phyloP scores from a whole-genome alignment of 495 filamentous ascomycete genomes.

The Aspergillus funiculosus region DNA sequence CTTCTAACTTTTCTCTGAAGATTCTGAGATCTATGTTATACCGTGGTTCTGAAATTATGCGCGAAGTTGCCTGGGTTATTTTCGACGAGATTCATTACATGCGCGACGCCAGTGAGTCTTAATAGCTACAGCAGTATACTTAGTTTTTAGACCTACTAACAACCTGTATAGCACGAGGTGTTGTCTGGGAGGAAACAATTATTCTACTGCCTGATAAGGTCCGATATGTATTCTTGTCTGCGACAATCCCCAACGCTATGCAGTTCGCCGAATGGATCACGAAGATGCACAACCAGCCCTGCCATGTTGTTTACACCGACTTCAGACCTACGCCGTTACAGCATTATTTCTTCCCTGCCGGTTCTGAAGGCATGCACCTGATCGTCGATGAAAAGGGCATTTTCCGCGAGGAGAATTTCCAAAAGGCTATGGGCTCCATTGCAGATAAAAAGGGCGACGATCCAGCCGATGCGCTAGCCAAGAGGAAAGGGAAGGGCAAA shows the following conservation, averaged over 20 bases:
- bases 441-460: constrained; percentile 85
- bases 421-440: constrained; percentile 84
- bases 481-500: constrained; percentile 77
- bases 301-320: constrained; percentile 97
- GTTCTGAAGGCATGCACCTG: constrained; percentile 87
- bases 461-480: constrained; percentile 67
- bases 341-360: constrained; percentile 95
- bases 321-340: constrained; percentile 94
- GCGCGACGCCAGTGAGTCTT: constrained; percentile 64
- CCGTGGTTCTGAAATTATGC: constrained; percentile 97
- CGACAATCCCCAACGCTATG: constrained; percentile 99
- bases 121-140: no score
- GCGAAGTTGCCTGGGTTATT: constrained; percentile 94
- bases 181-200: constrained; percentile 99
- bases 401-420: constrained; percentile 95
- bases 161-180: constrained; percentile 59
- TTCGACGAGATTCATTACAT: constrained; percentile 99
- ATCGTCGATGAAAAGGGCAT: constrained; percentile 93
- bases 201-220: constrained; percentile 97
- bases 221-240: constrained; percentile 94
- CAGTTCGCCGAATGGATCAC: constrained; percentile 99
- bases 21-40: constrained; percentile 99
- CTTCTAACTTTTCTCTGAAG: constrained; percentile 28
- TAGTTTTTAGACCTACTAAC: no score
- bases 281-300: constrained; percentile 93